Evolutionary conservation across 1,139 yeast species (phyloP), one percentile per base, ranked within the genome.

Genomic region (Saccharomyces uvarum): DNA sequence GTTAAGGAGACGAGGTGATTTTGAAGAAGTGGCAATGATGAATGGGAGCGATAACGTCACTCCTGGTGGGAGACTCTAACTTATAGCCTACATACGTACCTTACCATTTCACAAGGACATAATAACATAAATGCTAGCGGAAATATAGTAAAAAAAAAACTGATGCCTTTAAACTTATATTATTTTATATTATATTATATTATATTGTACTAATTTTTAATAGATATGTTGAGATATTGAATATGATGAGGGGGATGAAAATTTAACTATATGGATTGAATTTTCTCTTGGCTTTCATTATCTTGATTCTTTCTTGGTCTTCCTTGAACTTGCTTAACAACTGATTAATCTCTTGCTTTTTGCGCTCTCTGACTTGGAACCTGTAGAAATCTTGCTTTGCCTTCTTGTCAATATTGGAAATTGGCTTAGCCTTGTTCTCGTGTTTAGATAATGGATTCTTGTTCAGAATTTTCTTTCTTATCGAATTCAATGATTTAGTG

Each of bases 301-400:
- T 73, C 63, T 80, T 79, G 53, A 95, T 88, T 71, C 84, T 83
- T 64, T 85, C 93, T 74, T 93, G 97, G 72, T 95, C 99, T 59
- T 85, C 83, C 69, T 87, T 89, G 74, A 90, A 95, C 70, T 90
- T 88, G 58, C 74, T 77, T 66, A 93, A 76, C 67, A 95, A 76
- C 53, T 88, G 90, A 68, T 88, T 88, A 88, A 93, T 89, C 70
- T 91, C 97, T 60, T 81, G 83, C 77, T 93, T 93, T 79, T 91
- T 93, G 68, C 83, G 81, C 69, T 95, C 96, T 71, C 99, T 83
- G 63, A 93, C 81, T 74, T 95, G 99, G 82, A 91, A 95, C 64
- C 97, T 80, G 76, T 95, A 95, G 76, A 95, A 93, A 72, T 95
- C 98, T 61, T 80, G 80, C 75, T 90, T 88, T 63, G 90, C 95